Evolutionary conservation across 2,329 filamentous ascomycete species (phyloP).

Genomic region (Hypoxylon rubiginosum): DNA sequence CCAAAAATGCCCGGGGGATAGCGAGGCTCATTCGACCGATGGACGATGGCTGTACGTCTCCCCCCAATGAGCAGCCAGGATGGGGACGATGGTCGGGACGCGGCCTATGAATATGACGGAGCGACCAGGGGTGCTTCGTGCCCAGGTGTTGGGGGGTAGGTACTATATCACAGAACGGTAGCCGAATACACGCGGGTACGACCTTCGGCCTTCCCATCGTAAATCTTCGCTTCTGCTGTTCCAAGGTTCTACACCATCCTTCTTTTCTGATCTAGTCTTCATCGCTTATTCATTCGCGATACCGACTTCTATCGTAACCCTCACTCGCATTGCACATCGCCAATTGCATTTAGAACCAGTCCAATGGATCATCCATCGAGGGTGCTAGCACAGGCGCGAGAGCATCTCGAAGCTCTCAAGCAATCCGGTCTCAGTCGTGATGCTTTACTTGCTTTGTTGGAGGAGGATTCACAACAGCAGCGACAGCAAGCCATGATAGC

Average conservation of each 20-base stretch:
- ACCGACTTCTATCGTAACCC: conserved; percentile 28
- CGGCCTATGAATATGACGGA: conserved; percentile 32
- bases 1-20: conserved; percentile 25
- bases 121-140: conserved; percentile 24
- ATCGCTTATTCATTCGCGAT: conserved; percentile 30
- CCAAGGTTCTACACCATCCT: conserved; percentile 21
- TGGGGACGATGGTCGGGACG: conserved; percentile 36
- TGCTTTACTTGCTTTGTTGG: conserved; percentile 48
- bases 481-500: conserved; percentile 37
- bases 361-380: conserved; percentile 51
- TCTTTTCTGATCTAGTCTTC: conserved; percentile 22
- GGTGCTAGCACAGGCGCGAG: conserved; percentile 51
- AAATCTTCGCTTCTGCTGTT: conserved; percentile 30
- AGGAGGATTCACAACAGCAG: conserved; percentile 45
- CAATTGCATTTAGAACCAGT: conserved; percentile 27
- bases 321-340: conserved; percentile 10
- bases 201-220: conserved; percentile 40
- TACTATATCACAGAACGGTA: conserved; percentile 48
- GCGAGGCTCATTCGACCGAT: conserved; percentile 38
- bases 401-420: conserved; percentile 53
- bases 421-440: conserved; percentile 52
- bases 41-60: conserved; percentile 28
- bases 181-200: conserved; percentile 45
- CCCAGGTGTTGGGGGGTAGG: too few species aligned
- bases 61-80: conserved; percentile 32